Percentiles rank a stretch among this genome's conserved stretches.
phyloP scores from a whole-genome alignment of 2,329 filamentous ascomycete genomes.

The Aureobasidium sp. region DNA sequence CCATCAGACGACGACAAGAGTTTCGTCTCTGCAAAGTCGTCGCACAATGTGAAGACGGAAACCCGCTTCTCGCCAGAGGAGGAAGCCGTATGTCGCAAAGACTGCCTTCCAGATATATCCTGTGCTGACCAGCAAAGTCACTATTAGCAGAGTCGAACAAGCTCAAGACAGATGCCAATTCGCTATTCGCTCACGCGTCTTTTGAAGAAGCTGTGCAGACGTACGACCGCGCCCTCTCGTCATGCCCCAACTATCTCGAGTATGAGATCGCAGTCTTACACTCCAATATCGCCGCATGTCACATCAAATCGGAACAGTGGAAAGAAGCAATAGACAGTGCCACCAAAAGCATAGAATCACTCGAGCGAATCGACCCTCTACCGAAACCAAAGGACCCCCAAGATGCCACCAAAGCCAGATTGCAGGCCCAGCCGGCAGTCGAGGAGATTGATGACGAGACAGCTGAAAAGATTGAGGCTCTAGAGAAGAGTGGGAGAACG shows the following conservation, averaged over 20 bases:
- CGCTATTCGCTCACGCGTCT: slow-evolving; percentile 62
- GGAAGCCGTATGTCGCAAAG: slow-evolving; percentile 30
- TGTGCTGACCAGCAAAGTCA: slow-evolving; percentile 34
- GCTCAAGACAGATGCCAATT: slow-evolving; percentile 68
- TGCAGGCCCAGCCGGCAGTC: slow-evolving; percentile 29
- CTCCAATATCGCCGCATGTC: slow-evolving; percentile 82
- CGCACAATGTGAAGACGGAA: not conserved
- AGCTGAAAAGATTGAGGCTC: slow-evolving; percentile 33
- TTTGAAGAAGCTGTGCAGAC: slow-evolving; percentile 71
- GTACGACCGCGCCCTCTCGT: slow-evolving; percentile 71
- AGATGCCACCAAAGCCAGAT: slow-evolving; percentile 14
- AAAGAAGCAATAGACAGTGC: slow-evolving; percentile 70
- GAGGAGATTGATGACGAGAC: slow-evolving; percentile 42
- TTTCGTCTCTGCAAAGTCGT: slow-evolving; percentile 12
- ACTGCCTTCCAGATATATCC: not conserved
- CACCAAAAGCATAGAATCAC: slow-evolving; percentile 59
- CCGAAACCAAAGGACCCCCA: slow-evolving; percentile 22
- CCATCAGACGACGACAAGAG: slow-evolving; percentile 13
- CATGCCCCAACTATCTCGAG: slow-evolving; percentile 75
- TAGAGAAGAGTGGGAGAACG: slow-evolving; percentile 34
- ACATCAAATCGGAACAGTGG: slow-evolving; percentile 79
- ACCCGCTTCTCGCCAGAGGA: slow-evolving; percentile 33
- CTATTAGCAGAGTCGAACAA: slow-evolving; percentile 63
- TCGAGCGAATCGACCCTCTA: slow-evolving; percentile 53
- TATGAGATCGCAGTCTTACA: slow-evolving; percentile 81